Evolutionary conservation across 345 rosid species (phyloP).

Genomic region (Odontarrhena argentea): DNA sequence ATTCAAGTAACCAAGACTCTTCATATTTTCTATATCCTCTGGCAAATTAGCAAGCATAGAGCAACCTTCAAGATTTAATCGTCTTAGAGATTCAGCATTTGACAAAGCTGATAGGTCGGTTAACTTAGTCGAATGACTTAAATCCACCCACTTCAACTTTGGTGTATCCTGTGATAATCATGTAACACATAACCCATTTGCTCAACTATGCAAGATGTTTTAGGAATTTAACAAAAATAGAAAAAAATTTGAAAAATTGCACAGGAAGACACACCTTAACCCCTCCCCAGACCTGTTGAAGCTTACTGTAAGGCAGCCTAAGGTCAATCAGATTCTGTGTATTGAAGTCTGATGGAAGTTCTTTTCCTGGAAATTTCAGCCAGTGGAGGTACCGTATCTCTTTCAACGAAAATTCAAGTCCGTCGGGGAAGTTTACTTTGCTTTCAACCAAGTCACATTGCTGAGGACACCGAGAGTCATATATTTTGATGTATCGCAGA

Average conservation of each 20-base stretch:
- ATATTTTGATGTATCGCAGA: constrained; percentile 38
- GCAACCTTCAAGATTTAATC: constrained; percentile 27
- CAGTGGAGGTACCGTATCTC: constrained; percentile 33
- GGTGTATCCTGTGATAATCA: constrained; percentile 19
- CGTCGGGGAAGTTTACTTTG: neutral
- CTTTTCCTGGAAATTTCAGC: constrained; percentile 12
- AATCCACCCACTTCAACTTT: constrained; percentile 26
- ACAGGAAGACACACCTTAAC: constrained; percentile 6
- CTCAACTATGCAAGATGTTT: too few species aligned
- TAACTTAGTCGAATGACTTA: constrained; percentile 14
- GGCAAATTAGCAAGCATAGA: neutral
- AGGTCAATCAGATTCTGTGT: constrained; percentile 33
- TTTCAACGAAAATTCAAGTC: constrained; percentile 17
- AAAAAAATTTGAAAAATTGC: neutral
- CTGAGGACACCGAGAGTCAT: neutral
- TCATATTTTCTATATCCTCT: neutral
- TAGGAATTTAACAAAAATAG: too few species aligned
- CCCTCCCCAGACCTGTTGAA: constrained; percentile 29
- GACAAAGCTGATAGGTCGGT: constrained; percentile 16
- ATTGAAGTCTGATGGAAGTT: constrained; percentile 32
- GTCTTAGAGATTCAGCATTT: constrained; percentile 12
- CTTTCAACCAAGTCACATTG: neutral
- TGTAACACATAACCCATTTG: neutral
- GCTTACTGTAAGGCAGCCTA: constrained; percentile 13
- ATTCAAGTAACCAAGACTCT: constrained; percentile 14